Evolutionary conservation across 768 basidiomycete species (phyloP).

Genomic region (Brasilioporus rufonigricans): DNA sequence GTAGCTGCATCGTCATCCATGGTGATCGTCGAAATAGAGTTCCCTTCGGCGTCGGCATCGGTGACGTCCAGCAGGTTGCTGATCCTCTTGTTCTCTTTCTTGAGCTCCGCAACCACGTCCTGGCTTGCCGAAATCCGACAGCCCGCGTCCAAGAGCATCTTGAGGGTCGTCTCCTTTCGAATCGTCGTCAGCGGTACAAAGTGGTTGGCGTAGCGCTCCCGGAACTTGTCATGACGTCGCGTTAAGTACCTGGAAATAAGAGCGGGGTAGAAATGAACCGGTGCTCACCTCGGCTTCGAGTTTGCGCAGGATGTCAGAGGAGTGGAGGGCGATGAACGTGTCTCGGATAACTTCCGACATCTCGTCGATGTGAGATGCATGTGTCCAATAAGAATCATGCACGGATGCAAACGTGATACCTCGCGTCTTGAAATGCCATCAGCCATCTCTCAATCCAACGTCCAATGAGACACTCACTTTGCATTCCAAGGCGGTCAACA

Average conservation of each 20-base stretch:
- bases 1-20: neutral
- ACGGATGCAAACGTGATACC: conserved; percentile 89
- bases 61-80: conserved; percentile 37
- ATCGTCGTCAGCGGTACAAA: conserved; percentile 59
- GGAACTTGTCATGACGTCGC: conserved; percentile 52
- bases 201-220: conserved; percentile 72
- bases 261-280: neutral
- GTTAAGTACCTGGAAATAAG: neutral
- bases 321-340: conserved; percentile 90
- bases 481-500: conserved; percentile 91
- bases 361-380: conserved; percentile 78
- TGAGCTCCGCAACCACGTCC: conserved; percentile 36
- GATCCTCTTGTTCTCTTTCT: conserved; percentile 22
- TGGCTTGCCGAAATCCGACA: conserved; percentile 41
- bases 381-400: conserved; percentile 99
- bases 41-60: conserved; percentile 37
- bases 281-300: conserved; percentile 68
- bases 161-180: conserved; percentile 35
- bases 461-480: conserved; percentile 45
- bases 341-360: conserved; percentile 91
- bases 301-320: conserved; percentile 74
- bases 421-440: conserved; percentile 47
- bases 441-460: neutral
- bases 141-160: conserved; percentile 44
- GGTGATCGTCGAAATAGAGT: conserved; percentile 30